A percentile compares a stretch with the other conserved stretches of the same genome.
Evolutionary conservation across 176 grass and related monocot genomes (phyloP).

Genomic region (Leersia perrieri): DNA sequence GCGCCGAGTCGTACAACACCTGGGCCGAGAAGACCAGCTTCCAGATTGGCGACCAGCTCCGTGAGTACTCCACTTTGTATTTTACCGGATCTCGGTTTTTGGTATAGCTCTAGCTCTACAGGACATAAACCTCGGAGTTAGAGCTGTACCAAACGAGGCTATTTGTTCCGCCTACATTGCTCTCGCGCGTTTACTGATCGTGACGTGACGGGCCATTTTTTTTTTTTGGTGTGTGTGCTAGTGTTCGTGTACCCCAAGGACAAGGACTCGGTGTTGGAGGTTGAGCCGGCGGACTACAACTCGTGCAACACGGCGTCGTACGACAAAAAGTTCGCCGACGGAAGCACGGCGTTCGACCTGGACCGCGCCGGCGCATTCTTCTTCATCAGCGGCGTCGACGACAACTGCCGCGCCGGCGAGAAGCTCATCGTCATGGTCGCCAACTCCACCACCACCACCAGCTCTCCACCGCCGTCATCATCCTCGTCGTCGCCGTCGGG

Average conservation of each 20-base stretch:
- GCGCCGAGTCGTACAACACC: slow-evolving; percentile 49
- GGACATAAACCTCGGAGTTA: too few species aligned
- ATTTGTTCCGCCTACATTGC: too few species aligned
- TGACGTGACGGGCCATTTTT: background rate
- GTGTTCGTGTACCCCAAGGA: slow-evolving; percentile 70
- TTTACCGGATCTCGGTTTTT: too few species aligned
- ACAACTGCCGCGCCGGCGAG: slow-evolving; percentile 55
- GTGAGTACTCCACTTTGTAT: too few species aligned
- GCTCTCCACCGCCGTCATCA: background rate
- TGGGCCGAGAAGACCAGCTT: slow-evolving; percentile 67
- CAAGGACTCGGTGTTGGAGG: slow-evolving; percentile 66
- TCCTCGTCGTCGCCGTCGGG: slow-evolving; percentile 6
- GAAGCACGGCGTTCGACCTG: slow-evolving; percentile 58
- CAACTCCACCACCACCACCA: background rate
- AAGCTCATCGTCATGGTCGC: slow-evolving; percentile 47
- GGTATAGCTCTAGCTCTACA: too few species aligned
- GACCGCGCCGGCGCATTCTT: slow-evolving; percentile 46
- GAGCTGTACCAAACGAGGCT: too few species aligned
- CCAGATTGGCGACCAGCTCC: slow-evolving; percentile 57
- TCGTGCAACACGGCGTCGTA: slow-evolving; percentile 74
- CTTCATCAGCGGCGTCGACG: slow-evolving; percentile 65
- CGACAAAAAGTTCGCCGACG: slow-evolving; percentile 50
- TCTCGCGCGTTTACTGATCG: too few species aligned
- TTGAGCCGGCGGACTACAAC: slow-evolving; percentile 64
- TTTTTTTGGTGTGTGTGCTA: background rate